Percentiles rank a stretch among this genome's conserved stretches.
phyloP scores from a whole-genome alignment of 148 eudicot species.

The Suaeda aralocaspica region DNA sequence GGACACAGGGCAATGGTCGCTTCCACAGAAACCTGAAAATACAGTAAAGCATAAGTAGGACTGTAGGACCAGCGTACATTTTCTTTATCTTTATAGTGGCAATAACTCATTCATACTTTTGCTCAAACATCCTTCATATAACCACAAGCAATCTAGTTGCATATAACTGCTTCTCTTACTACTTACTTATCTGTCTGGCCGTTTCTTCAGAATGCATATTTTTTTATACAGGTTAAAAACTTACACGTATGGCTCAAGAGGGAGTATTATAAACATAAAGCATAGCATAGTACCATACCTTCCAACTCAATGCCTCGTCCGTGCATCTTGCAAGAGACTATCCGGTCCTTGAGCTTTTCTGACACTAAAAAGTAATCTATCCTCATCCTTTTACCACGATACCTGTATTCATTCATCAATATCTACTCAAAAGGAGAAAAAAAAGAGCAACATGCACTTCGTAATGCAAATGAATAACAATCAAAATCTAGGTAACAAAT shows the following conservation, averaged over 20 bases:
- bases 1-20: conserved; percentile 95
- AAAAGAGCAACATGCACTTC: neutral
- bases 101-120: no score
- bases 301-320: conserved; percentile 88
- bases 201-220: neutral
- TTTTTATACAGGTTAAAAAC: neutral
- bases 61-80: neutral
- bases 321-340: conserved; percentile 73
- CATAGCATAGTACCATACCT: conserved; percentile 42
- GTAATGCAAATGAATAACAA: neutral
- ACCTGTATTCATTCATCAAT: conserved; percentile 41
- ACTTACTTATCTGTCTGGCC: neutral
- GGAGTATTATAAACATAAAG: neutral
- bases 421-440: neutral
- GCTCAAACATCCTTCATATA: no score
- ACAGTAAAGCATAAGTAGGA: conserved; percentile 3
- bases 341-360: conserved; percentile 63
- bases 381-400: conserved; percentile 97
- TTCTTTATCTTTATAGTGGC: neutral
- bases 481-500: neutral
- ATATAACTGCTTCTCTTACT: neutral
- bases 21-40: conserved; percentile 81
- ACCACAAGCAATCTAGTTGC: neutral
- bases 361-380: conserved; percentile 81
- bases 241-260: neutral